Conservation (phyloP, 192 early-diverging fungal genomes). For the Coemansia reversa region DNA sequence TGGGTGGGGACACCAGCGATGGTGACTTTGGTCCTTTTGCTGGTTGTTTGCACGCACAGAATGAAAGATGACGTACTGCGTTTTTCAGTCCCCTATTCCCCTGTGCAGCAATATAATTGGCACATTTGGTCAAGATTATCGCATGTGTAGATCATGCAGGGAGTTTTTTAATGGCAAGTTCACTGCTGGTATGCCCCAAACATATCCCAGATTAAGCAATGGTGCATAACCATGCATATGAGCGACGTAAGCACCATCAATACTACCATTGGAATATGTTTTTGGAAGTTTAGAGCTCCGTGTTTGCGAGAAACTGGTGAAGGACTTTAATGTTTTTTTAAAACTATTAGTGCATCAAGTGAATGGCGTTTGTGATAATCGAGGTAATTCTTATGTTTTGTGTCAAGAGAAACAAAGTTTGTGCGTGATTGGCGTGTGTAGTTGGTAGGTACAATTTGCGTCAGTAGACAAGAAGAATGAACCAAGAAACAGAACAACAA, state of each 20-base stretch:
- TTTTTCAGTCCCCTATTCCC: not conserved
- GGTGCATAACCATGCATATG: constrained; percentile 36
- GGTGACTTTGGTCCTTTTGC: not conserved
- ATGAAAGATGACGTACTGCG: not conserved
- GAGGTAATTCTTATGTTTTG: no score
- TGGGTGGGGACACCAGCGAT: not conserved
- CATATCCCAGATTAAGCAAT: constrained; percentile 43
- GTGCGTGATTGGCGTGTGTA: no score
- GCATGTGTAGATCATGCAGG: not conserved
- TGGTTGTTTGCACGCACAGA: not conserved
- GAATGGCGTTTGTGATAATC: no score
- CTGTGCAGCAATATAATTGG: not conserved
- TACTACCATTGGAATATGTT: not conserved
- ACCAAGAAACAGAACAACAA: no score
- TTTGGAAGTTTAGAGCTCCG: constrained; percentile 19
- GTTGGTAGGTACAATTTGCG: no score
- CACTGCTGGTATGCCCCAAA: constrained; percentile 19
- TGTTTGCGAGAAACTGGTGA: constrained; percentile 20
- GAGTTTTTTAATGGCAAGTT: not conserved
- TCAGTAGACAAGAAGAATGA: no score
- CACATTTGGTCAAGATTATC: not conserved
- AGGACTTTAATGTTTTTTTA: no score
- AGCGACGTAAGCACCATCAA: constrained; percentile 26
- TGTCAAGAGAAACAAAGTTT: no score
- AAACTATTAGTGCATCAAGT: no score